Evolutionary conservation across 208 protist species (phyloP).

Genomic region (Trypanosoma lewisi): DNA sequence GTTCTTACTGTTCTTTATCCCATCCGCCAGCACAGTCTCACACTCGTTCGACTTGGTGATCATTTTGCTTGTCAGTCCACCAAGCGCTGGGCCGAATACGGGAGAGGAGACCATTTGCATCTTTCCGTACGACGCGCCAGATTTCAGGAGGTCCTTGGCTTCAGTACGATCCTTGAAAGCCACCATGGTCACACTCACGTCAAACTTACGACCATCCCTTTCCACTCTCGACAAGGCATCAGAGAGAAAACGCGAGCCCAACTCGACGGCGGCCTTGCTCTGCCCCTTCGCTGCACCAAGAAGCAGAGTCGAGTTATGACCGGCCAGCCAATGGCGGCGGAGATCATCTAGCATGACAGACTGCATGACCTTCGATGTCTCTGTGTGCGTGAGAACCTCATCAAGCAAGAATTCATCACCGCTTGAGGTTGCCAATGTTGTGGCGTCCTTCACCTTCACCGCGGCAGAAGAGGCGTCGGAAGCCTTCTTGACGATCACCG

Average conservation of each 20-base stretch:
- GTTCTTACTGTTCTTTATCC: constrained; percentile 37
- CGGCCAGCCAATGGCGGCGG: constrained; percentile 50
- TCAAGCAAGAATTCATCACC: constrained; percentile 49
- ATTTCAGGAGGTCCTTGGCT: constrained; percentile 64
- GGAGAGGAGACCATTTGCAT: constrained; percentile 56
- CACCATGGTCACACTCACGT: constrained; percentile 53
- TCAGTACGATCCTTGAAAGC: constrained; percentile 47
- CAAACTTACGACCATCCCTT: constrained; percentile 42
- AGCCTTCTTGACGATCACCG: constrained; percentile 24
- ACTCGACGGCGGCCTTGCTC: constrained; percentile 27
- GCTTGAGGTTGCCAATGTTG: constrained; percentile 30
- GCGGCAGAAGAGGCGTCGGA: neutral
- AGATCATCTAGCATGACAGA: constrained; percentile 43
- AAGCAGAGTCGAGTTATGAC: constrained; percentile 59
- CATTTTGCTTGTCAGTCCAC: constrained; percentile 40
- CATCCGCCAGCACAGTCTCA: constrained; percentile 35
- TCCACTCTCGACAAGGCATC: constrained; percentile 45
- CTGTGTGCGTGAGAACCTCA: constrained; percentile 42
- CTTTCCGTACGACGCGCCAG: constrained; percentile 38
- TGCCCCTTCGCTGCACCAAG: constrained; percentile 37
- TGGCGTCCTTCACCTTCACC: constrained; percentile 37
- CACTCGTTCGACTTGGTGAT: constrained; percentile 32
- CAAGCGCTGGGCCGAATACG: constrained; percentile 64
- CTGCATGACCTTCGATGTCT: constrained; percentile 36
- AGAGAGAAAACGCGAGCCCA: constrained; percentile 50